phyloP scores from a whole-genome alignment of 1,284 basidiomycete genomes.

The Sanguinoderma infundibulare region DNA sequence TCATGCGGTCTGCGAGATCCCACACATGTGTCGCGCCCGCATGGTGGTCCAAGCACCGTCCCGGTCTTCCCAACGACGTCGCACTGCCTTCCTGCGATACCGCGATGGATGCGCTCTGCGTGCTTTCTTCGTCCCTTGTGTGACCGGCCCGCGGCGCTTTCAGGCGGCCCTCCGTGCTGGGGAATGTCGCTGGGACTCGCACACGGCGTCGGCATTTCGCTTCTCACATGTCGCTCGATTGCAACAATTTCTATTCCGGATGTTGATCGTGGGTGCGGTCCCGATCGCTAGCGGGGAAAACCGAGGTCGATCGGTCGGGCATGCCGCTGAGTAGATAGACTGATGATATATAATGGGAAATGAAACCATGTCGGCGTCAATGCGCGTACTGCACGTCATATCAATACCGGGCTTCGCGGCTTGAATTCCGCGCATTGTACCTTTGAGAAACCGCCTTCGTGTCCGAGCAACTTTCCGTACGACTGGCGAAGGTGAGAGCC shows the following conservation, averaged over 20 bases:
- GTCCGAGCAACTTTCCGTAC: not conserved
- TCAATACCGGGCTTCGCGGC: too few relatives aligned
- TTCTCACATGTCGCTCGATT: not conserved
- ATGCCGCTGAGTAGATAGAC: too few relatives aligned
- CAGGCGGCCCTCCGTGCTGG: slow-evolving; percentile 9
- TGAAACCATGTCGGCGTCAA: too few relatives aligned
- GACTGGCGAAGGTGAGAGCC: not conserved
- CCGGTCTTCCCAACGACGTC: not conserved
- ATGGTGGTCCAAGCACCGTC: slow-evolving; percentile 12
- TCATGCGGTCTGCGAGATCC: not conserved
- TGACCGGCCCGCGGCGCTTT: slow-evolving; percentile 13
- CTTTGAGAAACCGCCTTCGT: too few relatives aligned
- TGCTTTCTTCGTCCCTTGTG: slow-evolving; percentile 3
- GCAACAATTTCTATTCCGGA: not conserved
- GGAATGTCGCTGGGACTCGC: not conserved
- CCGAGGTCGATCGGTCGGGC: not conserved
- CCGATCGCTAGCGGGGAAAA: not conserved
- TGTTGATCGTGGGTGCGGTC: not conserved
- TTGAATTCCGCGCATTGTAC: too few relatives aligned
- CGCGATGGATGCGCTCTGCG: slow-evolving; percentile 6
- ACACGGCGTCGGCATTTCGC: not conserved
- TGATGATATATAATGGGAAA: too few relatives aligned
- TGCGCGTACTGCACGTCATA: too few relatives aligned
- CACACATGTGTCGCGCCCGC: slow-evolving; percentile 14
- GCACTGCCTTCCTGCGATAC: not conserved